Conservation (phyloP, 805 yeast species). For the Starmerella gropengiesseri region DNA sequence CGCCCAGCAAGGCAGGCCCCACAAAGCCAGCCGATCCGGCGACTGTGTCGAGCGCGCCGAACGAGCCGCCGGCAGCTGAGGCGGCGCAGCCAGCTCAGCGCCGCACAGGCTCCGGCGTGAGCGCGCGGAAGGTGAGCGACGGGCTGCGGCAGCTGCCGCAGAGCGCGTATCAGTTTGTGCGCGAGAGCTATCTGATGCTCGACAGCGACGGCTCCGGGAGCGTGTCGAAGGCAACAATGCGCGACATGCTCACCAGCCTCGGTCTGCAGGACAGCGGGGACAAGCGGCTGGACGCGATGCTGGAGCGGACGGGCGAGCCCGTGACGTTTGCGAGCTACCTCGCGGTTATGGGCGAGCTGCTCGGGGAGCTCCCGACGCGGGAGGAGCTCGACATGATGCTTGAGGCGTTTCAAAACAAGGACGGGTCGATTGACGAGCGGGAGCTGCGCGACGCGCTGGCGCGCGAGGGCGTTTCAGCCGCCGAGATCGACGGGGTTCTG, state of each 20-base stretch:
- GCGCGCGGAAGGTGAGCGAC: conserved; percentile 23
- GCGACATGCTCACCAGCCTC: conserved; percentile 21
- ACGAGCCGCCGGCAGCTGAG: no score
- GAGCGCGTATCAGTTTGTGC: conserved; percentile 22
- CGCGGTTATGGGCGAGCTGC: conserved; percentile 23
- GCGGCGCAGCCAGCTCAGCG: not conserved
- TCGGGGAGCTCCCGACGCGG: conserved; percentile 20
- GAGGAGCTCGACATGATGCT: conserved; percentile 22
- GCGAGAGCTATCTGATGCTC: conserved; percentile 24
- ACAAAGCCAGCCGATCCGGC: not conserved
- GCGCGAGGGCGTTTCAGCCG: conserved; percentile 18
- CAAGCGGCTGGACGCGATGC: conserved; percentile 20
- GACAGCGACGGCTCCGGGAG: conserved; percentile 25
- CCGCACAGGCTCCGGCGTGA: conserved; percentile 9
- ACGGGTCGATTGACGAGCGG: conserved; percentile 19
- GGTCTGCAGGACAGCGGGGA: conserved; percentile 19
- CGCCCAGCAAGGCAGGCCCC: not conserved
- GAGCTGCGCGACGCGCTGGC: conserved; percentile 18
- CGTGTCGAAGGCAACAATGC: conserved; percentile 20
- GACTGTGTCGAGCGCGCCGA: no score
- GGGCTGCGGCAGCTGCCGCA: conserved; percentile 24
- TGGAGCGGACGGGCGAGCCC: conserved; percentile 24
- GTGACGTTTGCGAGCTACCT: conserved; percentile 23
- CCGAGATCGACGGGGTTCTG: conserved; percentile 20
- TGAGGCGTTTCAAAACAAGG: conserved; percentile 19